Evolutionary conservation across 352 stramenopile species (phyloP).

Genomic region (Phytophthora aleatoria): DNA sequence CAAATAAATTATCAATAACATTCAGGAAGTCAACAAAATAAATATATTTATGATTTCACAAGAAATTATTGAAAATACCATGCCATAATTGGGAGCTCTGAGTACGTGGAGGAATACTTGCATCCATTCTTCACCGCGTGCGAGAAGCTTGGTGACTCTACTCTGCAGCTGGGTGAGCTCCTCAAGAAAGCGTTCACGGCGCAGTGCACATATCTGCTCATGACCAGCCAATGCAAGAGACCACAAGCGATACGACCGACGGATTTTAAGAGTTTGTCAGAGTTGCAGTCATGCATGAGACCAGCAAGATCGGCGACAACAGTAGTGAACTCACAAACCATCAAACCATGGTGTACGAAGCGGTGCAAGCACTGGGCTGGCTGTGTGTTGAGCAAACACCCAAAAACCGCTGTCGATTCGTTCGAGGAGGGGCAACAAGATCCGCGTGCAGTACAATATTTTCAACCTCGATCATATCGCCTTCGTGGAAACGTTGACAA

Average conservation of each 20-base stretch:
- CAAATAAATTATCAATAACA: too few species aligned
- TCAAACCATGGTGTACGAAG: slow-evolving; percentile 89
- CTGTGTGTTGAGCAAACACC: slow-evolving; percentile 84
- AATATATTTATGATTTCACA: too few species aligned
- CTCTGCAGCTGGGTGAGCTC: not conserved
- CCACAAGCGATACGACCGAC: not conserved
- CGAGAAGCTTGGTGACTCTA: not conserved
- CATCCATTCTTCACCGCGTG: not conserved
- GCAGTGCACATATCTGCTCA: not conserved
- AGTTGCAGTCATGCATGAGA: not conserved
- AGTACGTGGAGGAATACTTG: not conserved
- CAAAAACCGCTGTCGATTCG: slow-evolving; percentile 94
- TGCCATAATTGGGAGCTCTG: too few species aligned
- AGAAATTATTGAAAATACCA: too few species aligned
- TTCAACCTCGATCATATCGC: slow-evolving; percentile 89
- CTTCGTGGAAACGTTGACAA: slow-evolving; percentile 96
- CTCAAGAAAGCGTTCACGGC: not conserved
- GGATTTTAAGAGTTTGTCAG: not conserved
- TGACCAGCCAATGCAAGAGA: not conserved
- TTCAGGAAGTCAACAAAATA: too few species aligned
- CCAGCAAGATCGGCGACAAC: slow-evolving; percentile 45
- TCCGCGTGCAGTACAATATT: slow-evolving; percentile 96
- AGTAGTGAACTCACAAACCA: slow-evolving; percentile 83
- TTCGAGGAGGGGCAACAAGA: slow-evolving; percentile 97
- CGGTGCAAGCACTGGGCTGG: slow-evolving; percentile 83